These are phyloP conservation scores for Sedum album DNA, from an alignment of 164 flowering plant genomes.

Conservation along the genomic window DNA sequence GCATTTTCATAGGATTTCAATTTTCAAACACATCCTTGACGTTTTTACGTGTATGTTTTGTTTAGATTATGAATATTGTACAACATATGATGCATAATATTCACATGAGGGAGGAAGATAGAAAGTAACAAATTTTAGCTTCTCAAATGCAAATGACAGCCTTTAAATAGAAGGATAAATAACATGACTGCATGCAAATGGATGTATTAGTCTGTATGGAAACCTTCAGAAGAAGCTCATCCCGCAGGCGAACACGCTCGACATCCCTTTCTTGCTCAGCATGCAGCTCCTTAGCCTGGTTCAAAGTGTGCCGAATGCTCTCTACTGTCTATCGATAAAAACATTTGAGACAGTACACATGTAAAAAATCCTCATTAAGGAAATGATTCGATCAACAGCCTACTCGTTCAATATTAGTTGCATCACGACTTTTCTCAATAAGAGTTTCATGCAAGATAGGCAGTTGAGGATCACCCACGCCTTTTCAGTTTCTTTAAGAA, in stretches of 20 bases:
- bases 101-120: not conserved
- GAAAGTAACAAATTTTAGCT: not conserved
- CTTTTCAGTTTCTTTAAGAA: slow-evolving; percentile 92
- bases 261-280: slow-evolving; percentile 88
- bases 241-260: slow-evolving; percentile 86
- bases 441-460: slow-evolving; percentile 71
- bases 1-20: too few species aligned
- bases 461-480: slow-evolving; percentile 93
- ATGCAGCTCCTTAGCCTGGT: slow-evolving; percentile 68
- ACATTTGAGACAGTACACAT: not conserved
- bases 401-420: slow-evolving; percentile 60
- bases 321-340: slow-evolving; percentile 52
- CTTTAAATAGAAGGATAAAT: not conserved
- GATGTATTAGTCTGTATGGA: not conserved
- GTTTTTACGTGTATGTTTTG: not conserved
- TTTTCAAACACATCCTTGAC: too few species aligned
- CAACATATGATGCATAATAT: not conserved
- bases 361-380: not conserved
- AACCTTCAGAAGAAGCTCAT: slow-evolving; percentile 65
- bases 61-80: not conserved
- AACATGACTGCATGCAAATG: not conserved
- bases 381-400: slow-evolving; percentile 16
- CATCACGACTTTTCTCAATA: slow-evolving; percentile 57
- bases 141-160: not conserved
- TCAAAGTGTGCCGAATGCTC: slow-evolving; percentile 55